Percentiles rank a stretch among this genome's conserved stretches.
Evolutionary conservation across 495 filamentous ascomycete genomes (phyloP).

Genomic region (Xylaria venustula): DNA sequence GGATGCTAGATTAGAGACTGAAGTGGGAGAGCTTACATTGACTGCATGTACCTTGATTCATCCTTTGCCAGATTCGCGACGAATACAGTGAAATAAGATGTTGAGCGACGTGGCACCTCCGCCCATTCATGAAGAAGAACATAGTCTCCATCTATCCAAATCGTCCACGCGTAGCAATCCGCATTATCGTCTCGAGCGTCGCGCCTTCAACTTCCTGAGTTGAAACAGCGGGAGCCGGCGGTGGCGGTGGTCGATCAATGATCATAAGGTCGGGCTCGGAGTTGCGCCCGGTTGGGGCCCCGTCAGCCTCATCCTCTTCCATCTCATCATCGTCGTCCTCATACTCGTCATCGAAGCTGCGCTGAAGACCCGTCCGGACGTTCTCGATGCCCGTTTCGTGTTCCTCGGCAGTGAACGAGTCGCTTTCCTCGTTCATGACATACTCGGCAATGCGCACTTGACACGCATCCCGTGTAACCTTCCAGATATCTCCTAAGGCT

Average conservation of each 20-base stretch:
- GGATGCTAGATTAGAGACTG: too few species aligned
- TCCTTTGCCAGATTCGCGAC: too few species aligned
- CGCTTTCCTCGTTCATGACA: conserved; percentile 47
- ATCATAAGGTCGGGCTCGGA: conserved; percentile 28
- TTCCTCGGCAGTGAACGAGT: conserved; percentile 67
- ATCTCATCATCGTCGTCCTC: conserved; percentile 61
- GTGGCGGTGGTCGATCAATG: conserved; percentile 41
- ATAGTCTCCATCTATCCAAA: neutral
- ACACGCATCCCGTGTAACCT: conserved; percentile 39
- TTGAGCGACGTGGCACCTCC: too few species aligned
- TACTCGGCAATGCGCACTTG: conserved; percentile 37
- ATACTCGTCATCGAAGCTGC: conserved; percentile 53
- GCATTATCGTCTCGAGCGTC: conserved; percentile 49
- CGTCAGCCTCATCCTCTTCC: conserved; percentile 41
- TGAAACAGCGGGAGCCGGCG: conserved; percentile 21
- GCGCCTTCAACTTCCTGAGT: conserved; percentile 33
- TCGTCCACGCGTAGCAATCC: conserved; percentile 54
- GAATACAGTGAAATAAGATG: too few species aligned
- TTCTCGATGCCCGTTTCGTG: conserved; percentile 63
- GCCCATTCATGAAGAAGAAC: too few species aligned
- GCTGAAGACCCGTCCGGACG: conserved; percentile 66
- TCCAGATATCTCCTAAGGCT: conserved; percentile 42
- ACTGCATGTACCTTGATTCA: too few species aligned
- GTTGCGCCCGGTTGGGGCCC: conserved; percentile 21
- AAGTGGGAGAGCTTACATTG: too few species aligned